Evolutionary conservation across 1,284 basidiomycete species (phyloP).

Genomic region (Farysia itapuensis): DNA sequence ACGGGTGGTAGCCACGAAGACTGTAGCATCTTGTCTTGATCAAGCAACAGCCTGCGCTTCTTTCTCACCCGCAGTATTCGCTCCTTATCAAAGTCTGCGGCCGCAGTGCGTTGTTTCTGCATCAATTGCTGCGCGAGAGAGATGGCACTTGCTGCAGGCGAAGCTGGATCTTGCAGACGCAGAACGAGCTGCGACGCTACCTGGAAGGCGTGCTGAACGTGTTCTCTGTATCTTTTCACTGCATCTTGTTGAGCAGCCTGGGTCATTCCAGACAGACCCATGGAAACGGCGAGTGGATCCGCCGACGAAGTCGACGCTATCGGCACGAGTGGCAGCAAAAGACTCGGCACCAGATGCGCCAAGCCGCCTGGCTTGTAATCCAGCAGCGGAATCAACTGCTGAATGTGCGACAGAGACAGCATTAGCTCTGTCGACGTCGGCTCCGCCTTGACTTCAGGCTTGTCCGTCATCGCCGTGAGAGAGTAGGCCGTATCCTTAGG

Average conservation of each 20-base stretch:
- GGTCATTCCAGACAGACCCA: not conserved
- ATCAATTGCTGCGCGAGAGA: constrained; percentile 18
- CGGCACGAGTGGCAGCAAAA: constrained; percentile 9
- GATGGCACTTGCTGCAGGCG: constrained; percentile 12
- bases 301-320: not conserved
- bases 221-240: constrained; percentile 21
- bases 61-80: constrained; percentile 19
- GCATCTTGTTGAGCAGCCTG: constrained; percentile 2
- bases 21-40: constrained; percentile 25
- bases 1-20: too few relatives aligned
- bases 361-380: constrained; percentile 28
- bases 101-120: constrained; percentile 2
- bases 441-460: too few relatives aligned
- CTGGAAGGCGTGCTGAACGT: constrained; percentile 33
- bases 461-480: too few relatives aligned
- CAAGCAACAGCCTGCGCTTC: constrained; percentile 17
- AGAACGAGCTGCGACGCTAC: constrained; percentile 10
- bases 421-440: constrained; percentile 20
- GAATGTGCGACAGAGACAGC: constrained; percentile 31
- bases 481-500: too few relatives aligned
- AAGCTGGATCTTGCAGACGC: constrained; percentile 4
- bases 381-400: constrained; percentile 31
- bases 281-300: constrained; percentile 1
- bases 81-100: too few relatives aligned
- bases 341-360: constrained; percentile 10